Conservation (phyloP, 805 yeast genomes). For the Saturnispora kantuleensis region DNA sequence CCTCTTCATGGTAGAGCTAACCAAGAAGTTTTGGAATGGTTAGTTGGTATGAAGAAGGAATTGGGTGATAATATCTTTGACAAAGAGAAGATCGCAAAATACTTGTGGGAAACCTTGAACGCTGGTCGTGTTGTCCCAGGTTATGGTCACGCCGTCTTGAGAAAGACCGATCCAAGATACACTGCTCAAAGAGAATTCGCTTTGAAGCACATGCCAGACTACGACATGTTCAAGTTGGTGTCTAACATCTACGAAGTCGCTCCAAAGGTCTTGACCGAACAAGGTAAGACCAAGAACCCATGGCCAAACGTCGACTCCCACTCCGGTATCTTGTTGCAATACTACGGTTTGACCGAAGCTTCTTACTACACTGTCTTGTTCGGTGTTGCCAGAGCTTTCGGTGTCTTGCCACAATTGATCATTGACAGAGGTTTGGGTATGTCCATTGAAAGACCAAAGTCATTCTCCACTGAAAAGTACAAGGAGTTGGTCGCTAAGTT, state of each 20-base stretch:
- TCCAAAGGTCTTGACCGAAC: constrained; percentile 69
- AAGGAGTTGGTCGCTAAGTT: constrained; percentile 56
- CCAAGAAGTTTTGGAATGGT: constrained; percentile 81
- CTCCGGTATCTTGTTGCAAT: constrained; percentile 76
- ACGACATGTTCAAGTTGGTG: constrained; percentile 69
- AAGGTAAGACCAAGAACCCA: constrained; percentile 88
- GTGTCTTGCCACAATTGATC: constrained; percentile 78
- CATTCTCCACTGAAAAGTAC: constrained; percentile 90
- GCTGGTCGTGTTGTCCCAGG: constrained; percentile 84
- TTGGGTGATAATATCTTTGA: constrained; percentile 58
- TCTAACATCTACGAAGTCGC: constrained; percentile 74
- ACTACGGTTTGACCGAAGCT: constrained; percentile 76
- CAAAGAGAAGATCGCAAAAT: constrained; percentile 59
- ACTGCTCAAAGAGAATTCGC: constrained; percentile 82
- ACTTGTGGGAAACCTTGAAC: constrained; percentile 70
- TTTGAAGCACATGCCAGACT: constrained; percentile 62
- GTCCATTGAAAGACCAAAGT: constrained; percentile 84
- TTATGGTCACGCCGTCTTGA: constrained; percentile 80
- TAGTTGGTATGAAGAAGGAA: constrained; percentile 54
- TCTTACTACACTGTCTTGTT: constrained; percentile 79
- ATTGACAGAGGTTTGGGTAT: constrained; percentile 75
- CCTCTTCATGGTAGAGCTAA: constrained; percentile 83
- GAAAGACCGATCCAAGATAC: constrained; percentile 86
- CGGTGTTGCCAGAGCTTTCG: constrained; percentile 81
- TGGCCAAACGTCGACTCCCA: constrained; percentile 89